Percentiles rank a stretch among this genome's conserved stretches.
Evolutionary conservation across 352 stramenopile genomes (phyloP).

Genomic region (Lagenidium giganteum): DNA sequence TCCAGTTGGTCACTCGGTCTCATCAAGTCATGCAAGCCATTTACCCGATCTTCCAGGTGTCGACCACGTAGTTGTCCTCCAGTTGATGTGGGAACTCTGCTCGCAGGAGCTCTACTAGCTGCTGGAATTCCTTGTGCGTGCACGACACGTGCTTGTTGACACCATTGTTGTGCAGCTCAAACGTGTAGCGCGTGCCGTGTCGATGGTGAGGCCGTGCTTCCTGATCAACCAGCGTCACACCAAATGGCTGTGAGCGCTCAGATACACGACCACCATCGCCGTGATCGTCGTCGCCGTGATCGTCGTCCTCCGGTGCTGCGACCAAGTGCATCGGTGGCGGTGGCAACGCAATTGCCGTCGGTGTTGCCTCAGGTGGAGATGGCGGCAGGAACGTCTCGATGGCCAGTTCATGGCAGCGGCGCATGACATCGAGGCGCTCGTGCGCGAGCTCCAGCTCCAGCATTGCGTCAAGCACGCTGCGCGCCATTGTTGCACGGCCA

Average conservation of each 20-base stretch:
- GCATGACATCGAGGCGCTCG: too few species aligned
- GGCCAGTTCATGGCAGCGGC: too few species aligned
- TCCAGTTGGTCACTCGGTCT: not conserved
- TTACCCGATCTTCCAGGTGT: constrained; percentile 17
- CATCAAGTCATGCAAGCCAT: not conserved
- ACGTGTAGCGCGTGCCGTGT: constrained; percentile 1
- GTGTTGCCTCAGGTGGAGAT: constrained; percentile 14
- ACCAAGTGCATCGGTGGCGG: not conserved
- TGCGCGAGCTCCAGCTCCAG: not conserved
- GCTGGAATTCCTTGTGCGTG: constrained; percentile 12
- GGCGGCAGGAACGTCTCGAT: constrained; percentile 23
- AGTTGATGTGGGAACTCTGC: constrained; percentile 14
- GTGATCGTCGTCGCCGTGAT: too few species aligned
- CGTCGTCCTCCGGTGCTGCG: too few species aligned
- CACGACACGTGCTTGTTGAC: constrained; percentile 15
- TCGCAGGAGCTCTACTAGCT: constrained; percentile 12
- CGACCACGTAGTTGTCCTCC: constrained; percentile 20
- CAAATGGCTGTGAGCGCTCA: too few species aligned
- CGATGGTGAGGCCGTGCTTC: not conserved
- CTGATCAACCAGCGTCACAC: constrained; percentile 13
- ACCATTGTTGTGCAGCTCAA: constrained; percentile 12
- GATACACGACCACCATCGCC: too few species aligned
- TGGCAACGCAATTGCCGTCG: constrained; percentile 14
- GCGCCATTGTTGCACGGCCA: too few species aligned
- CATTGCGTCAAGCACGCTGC: not conserved